These are phyloP conservation scores for Apiospora saccharicola DNA, from an alignment of 2,329 filamentous ascomycete species.

Conservation along the genomic window DNA sequence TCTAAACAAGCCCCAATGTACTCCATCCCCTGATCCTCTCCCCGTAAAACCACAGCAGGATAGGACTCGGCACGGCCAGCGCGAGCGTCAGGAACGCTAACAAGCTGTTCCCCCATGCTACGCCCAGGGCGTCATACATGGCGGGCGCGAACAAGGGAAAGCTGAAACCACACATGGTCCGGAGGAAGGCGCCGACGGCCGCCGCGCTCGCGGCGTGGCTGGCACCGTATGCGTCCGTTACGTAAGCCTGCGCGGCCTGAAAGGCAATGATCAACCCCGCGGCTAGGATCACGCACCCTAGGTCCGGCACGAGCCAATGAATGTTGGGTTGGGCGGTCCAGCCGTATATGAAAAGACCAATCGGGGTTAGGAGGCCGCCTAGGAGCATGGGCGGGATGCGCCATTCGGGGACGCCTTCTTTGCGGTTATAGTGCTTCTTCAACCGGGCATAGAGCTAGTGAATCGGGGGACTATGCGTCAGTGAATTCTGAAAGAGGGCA, in stretches of 20 bases:
- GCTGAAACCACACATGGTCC: constrained; percentile 53
- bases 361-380: constrained; percentile 50
- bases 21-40: background rate
- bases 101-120: constrained; percentile 53
- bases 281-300: constrained; percentile 57
- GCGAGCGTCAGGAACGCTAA: constrained; percentile 56
- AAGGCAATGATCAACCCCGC: constrained; percentile 64
- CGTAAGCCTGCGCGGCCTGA: constrained; percentile 64
- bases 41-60: constrained; percentile 41
- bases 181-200: constrained; percentile 48
- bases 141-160: constrained; percentile 55
- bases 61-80: constrained; percentile 54
- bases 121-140: constrained; percentile 47
- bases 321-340: constrained; percentile 49
- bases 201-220: constrained; percentile 44
- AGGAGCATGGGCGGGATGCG: constrained; percentile 36
- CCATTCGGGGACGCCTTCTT: constrained; percentile 28
- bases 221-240: constrained; percentile 58
- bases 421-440: constrained; percentile 19
- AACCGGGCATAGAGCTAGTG: background rate
- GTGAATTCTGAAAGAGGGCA: background rate
- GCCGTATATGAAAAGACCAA: constrained; percentile 59
- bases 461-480: background rate
- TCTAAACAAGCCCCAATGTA: background rate
- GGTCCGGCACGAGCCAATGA: constrained; percentile 63